Base-by-base conservation (phyloP, 257 asterid species). In the Thymus mandschuricus region DNA sequence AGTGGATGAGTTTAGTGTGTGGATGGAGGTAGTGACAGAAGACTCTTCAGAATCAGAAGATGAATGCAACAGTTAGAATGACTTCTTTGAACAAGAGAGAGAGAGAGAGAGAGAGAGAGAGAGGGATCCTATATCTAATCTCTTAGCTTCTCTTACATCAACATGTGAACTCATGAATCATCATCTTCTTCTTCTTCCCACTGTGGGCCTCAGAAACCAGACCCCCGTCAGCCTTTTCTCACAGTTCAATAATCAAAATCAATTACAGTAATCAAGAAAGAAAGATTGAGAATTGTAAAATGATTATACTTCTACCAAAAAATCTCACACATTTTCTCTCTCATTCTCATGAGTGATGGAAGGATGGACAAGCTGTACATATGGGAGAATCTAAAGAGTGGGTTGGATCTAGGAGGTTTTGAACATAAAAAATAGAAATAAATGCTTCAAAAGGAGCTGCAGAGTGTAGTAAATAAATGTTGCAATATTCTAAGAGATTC, bases 361-460 rank as follows among this genome's bases (percentile, higher is more conserved):
- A 21, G 54, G 45, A 58, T 59, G 68, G 50, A 76, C 77, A 82
- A 79, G 84, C 75, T 81, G 83, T 71, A 69, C 87, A 80, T 75
- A 77, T 77, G 84, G 82, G 86, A 87, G 88, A 86, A 86, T 87
- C 85, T 78, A 71, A 72, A 66, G 74, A 71, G 69, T 84, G 85
- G 79, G 85, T 81, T 87, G 90, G 96, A 89, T 87, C 89, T 84
- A 61, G 51, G 83, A 84, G 80, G 83, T 67, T 68, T 86, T 85
- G 83, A 81, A 84, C 82, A 82, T 85, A 81, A 77, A 89, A 72
- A 77, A 82, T 66, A 33, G 62, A 57, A 71, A 40, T 77, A 70
- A 82, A 78, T 79, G 86, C 86, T 79, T 82, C 65, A 80, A 86
- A 87, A 87, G 88, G 84, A 80, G 81, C 76, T 86, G 88, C 87